phyloP scores from a whole-genome alignment of 2,329 filamentous ascomycete species.

The Teratosphaeria zuluensis region DNA sequence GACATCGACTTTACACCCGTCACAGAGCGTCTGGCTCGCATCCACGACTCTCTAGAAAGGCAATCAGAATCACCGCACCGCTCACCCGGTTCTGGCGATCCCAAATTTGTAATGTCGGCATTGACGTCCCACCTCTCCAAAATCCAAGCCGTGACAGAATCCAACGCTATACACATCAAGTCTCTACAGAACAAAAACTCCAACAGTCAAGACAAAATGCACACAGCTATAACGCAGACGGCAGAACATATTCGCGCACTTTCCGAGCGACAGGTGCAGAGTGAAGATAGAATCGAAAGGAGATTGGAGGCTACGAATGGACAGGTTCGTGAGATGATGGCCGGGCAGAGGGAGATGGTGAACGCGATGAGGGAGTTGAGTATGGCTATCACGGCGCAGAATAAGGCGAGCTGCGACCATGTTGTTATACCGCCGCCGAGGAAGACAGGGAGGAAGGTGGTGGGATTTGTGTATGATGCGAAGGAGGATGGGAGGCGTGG shows the following conservation, averaged over 20 bases:
- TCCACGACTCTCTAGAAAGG: conserved; percentile 12
- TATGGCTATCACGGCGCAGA: conserved; percentile 12
- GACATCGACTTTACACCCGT: conserved; percentile 18
- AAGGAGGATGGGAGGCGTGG: conserved; percentile 7
- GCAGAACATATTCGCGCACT: conserved; percentile 5
- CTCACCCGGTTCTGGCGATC: conserved; percentile 11
- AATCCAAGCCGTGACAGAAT: conserved; percentile 21
- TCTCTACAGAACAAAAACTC: conserved; percentile 6
- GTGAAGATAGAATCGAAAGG: conserved; percentile 4
- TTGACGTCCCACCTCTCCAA: conserved; percentile 19
- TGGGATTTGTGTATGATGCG: conserved; percentile 19
- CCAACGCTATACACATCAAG: conserved; percentile 16
- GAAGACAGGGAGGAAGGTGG: conserved; percentile 21
- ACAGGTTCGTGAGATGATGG: conserved; percentile 18
- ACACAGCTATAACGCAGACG: conserved; percentile 6
- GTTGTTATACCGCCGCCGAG: conserved; percentile 23
- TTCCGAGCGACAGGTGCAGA: background rate
- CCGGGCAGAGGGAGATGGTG: conserved; percentile 19
- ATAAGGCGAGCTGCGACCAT: conserved; percentile 16
- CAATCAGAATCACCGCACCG: conserved; percentile 1
- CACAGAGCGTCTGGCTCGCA: conserved; percentile 16
- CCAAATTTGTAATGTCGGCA: conserved; percentile 19
- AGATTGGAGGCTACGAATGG: conserved; percentile 14
- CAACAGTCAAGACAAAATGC: conserved; percentile 3
- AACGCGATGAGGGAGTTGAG: conserved; percentile 15